These are phyloP conservation scores for Diaporthe helianthi DNA, from an alignment of 2,329 filamentous ascomycete genomes.

Conservation along the genomic window DNA sequence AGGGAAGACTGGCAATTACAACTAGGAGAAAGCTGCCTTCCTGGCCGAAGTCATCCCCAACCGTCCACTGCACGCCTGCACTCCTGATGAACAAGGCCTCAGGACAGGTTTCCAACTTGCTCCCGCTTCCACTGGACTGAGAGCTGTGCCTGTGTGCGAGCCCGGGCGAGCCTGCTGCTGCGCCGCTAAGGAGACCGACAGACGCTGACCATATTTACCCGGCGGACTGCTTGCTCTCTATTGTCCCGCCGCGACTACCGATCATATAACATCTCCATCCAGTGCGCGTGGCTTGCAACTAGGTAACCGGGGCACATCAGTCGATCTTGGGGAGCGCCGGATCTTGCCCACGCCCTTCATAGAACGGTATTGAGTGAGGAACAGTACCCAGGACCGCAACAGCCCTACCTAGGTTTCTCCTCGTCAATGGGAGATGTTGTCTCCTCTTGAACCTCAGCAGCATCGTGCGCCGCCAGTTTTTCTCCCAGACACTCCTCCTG, in stretches of 20 bases:
- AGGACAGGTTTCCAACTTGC: not conserved
- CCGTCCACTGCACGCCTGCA: not conserved
- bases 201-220: constrained; percentile 32
- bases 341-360: not conserved
- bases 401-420: constrained; percentile 10
- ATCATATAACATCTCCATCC: constrained; percentile 3
- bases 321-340: not conserved
- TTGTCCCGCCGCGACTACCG: constrained; percentile 1
- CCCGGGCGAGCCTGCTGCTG: constrained; percentile 17
- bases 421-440: constrained; percentile 62
- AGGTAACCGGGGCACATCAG: not conserved
- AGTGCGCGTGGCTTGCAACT: constrained; percentile 24
- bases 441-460: constrained; percentile 57
- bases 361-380: constrained; percentile 26
- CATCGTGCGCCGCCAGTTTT: constrained; percentile 47
- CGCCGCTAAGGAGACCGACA: constrained; percentile 29
- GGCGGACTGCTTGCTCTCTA: constrained; percentile 30
- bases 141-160: constrained; percentile 21
- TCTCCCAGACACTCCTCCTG: constrained; percentile 61
- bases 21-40: constrained; percentile 1
- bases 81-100: constrained; percentile 16
- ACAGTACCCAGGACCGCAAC: constrained; percentile 18
- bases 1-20: not conserved
- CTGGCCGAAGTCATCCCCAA: not conserved
- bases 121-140: constrained; percentile 30